Evolutionary conservation across 106 monocot genomes (phyloP).

Genomic region (Narthecium ossifragum): DNA sequence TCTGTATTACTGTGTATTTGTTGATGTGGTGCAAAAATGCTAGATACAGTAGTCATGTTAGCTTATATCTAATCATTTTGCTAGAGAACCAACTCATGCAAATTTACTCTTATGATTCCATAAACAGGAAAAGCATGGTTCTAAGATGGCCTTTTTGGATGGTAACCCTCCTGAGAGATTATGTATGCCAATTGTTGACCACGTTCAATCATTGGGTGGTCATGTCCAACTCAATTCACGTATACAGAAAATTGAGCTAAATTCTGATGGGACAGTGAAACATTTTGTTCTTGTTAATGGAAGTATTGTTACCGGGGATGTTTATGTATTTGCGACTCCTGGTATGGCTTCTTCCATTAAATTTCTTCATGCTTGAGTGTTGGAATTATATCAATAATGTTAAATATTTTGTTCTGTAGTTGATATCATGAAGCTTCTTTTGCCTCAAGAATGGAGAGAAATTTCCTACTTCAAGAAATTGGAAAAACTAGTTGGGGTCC

Average conservation of each 20-base stretch:
- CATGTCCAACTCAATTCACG: slow-evolving; percentile 76
- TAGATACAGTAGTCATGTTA: too few relatives aligned
- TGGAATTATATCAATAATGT: background rate
- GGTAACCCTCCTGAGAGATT: slow-evolving; percentile 94
- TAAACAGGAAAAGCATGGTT: slow-evolving; percentile 91
- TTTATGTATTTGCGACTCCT: slow-evolving; percentile 80
- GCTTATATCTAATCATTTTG: too few relatives aligned
- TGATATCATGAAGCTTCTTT: slow-evolving; percentile 94
- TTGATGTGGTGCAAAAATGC: too few relatives aligned
- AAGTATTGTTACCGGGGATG: slow-evolving; percentile 71
- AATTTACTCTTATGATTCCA: slow-evolving; percentile 8
- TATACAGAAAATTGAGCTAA: slow-evolving; percentile 80
- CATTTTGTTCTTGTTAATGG: slow-evolving; percentile 82
- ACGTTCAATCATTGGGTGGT: slow-evolving; percentile 82
- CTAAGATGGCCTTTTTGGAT: slow-evolving; percentile 97
- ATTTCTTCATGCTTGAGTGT: background rate
- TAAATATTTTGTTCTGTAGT: slow-evolving; percentile 33
- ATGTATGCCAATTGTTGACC: slow-evolving; percentile 84
- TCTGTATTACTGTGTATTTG: too few relatives aligned
- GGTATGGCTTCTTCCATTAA: slow-evolving; percentile 34
- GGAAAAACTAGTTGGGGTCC: slow-evolving; percentile 92
- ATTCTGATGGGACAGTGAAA: slow-evolving; percentile 77
- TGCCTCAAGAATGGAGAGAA: slow-evolving; percentile 90
- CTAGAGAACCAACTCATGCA: background rate
- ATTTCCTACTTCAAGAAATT: slow-evolving; percentile 83